Conservation (phyloP, 345 rosid genomes). For the Citrus reticulata region DNA sequence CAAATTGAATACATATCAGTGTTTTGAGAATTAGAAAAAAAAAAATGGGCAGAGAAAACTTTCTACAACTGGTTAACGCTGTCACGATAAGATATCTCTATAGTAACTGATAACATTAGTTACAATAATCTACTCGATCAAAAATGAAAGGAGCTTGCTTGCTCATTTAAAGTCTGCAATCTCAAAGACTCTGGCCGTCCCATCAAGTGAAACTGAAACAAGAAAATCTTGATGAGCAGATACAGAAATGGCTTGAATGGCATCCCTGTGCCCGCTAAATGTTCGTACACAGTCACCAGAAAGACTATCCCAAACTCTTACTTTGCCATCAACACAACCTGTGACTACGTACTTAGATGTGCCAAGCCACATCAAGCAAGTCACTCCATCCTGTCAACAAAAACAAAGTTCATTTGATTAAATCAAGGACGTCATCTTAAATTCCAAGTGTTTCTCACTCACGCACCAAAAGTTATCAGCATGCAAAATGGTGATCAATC, state of each 20-base stretch:
- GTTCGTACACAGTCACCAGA: conserved; percentile 64
- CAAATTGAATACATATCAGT: too few species aligned
- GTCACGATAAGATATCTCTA: too few species aligned
- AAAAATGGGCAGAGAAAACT: too few species aligned
- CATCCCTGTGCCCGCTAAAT: conserved; percentile 60
- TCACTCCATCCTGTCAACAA: conserved; percentile 62
- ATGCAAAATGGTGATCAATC: background rate
- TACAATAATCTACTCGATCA: background rate
- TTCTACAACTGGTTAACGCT: too few species aligned
- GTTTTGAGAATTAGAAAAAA: too few species aligned
- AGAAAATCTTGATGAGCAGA: conserved; percentile 50
- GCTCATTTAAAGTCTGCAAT: conserved; percentile 41
- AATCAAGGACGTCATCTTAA: background rate
- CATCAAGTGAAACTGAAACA: conserved; percentile 71
- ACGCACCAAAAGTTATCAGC: background rate
- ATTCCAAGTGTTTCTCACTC: background rate
- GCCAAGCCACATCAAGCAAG: conserved; percentile 81
- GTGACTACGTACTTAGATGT: conserved; percentile 61
- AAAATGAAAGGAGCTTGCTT: background rate
- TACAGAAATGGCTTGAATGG: conserved; percentile 53
- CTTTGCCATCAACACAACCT: conserved; percentile 72
- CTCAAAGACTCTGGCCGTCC: conserved; percentile 78
- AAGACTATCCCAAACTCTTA: conserved; percentile 78
- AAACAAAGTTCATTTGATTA: conserved; percentile 1
- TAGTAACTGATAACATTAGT: too few species aligned